Percentiles rank a stretch among this genome's conserved stretches.
phyloP scores from a whole-genome alignment of 2,329 filamentous ascomycete species.

The Fusarium miscanthi region DNA sequence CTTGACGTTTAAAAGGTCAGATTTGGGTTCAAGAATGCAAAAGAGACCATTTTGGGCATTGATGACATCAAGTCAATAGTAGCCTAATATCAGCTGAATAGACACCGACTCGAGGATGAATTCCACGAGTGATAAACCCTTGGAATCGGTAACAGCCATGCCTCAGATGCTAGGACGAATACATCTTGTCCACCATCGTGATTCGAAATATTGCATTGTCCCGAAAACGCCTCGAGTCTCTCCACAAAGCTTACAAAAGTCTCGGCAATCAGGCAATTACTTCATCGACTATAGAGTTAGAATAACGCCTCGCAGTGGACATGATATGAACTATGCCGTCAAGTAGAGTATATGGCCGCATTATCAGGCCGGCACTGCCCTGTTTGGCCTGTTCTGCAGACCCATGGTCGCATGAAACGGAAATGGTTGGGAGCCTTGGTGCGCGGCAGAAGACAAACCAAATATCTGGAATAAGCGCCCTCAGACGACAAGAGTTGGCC shows the following conservation, averaged over 20 bases:
- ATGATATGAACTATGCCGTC: conserved; percentile 1
- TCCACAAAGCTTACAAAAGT: not conserved
- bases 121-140: not conserved
- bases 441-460: conserved; percentile 43
- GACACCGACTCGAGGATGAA: not conserved
- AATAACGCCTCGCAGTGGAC: conserved; percentile 11
- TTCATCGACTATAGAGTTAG: not conserved
- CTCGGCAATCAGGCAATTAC: not conserved
- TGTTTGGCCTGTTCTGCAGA: conserved; percentile 8
- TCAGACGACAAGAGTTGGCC: conserved; percentile 12
- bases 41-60: not conserved
- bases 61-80: conserved; percentile 2
- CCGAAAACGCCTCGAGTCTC: not conserved
- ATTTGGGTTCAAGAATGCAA: conserved; percentile 2
- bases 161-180: not conserved
- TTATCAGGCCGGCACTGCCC: conserved; percentile 15
- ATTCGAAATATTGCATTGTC: not conserved
- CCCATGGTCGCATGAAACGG: conserved; percentile 17
- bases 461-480: conserved; percentile 37
- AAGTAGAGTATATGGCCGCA: conserved; percentile 4
- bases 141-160: not conserved
- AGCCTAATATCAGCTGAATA: not conserved
- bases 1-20: not conserved
- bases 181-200: conserved; percentile 1
- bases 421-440: conserved; percentile 7